Percentiles rank a stretch among this genome's conserved stretches.
phyloP scores from a whole-genome alignment of 768 basidiomycete genomes.

The Scleroderma bovista region DNA sequence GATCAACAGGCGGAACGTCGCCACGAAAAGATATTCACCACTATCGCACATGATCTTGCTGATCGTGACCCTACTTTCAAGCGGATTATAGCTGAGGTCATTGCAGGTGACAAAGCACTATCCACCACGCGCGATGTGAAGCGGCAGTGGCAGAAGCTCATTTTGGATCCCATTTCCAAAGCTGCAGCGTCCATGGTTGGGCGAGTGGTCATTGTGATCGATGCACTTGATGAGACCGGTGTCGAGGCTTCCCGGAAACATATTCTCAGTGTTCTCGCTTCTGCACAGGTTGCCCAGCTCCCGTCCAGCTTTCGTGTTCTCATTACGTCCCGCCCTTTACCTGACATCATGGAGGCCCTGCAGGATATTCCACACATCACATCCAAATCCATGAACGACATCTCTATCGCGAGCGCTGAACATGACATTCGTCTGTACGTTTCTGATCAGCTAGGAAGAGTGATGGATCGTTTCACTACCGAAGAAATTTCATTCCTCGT shows the following conservation, averaged over 20 bases:
- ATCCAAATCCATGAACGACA: too few relatives aligned
- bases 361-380: too few relatives aligned
- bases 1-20: background rate
- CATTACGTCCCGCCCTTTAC: background rate
- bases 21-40: constrained; percentile 5
- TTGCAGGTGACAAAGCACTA: background rate
- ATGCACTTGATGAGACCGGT: background rate
- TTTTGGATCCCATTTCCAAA: background rate
- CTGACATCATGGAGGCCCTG: too few relatives aligned
- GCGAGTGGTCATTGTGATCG: background rate
- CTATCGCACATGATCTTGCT: constrained; percentile 10
- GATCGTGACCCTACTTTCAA: constrained; percentile 6
- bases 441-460: too few relatives aligned
- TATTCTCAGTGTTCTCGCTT: background rate
- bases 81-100: background rate
- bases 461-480: too few relatives aligned
- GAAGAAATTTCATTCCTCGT: too few relatives aligned
- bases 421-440: too few relatives aligned
- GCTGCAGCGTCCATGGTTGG: background rate
- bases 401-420: too few relatives aligned
- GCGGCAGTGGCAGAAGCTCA: background rate
- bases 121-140: background rate
- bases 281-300: background rate
- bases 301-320: constrained; percentile 1
- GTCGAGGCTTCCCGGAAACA: background rate